Conservation (phyloP, 805 yeast genomes). For the Pichia gijzeniarum region DNA sequence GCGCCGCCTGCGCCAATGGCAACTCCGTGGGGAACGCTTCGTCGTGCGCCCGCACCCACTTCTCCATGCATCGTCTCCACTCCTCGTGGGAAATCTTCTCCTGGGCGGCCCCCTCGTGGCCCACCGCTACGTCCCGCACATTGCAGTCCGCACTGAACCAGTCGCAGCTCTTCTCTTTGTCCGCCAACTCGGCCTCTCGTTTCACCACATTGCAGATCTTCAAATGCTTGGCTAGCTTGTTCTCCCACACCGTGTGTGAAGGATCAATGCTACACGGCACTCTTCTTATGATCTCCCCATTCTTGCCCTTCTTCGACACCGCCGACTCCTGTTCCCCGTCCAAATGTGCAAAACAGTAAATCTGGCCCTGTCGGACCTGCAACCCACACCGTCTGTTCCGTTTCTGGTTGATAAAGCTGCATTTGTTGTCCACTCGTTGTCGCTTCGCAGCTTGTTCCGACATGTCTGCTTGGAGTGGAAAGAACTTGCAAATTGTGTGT, state of each 20-base stretch:
- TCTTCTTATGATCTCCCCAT: slow-evolving; percentile 33
- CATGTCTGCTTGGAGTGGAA: background rate
- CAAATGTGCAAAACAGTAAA: slow-evolving; percentile 59
- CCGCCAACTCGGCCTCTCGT: slow-evolving; percentile 28
- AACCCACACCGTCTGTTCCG: slow-evolving; percentile 56
- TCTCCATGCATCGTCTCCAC: slow-evolving; percentile 19
- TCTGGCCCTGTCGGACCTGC: slow-evolving; percentile 44
- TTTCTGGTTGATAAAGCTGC: slow-evolving; percentile 43
- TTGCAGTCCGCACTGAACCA: slow-evolving; percentile 53
- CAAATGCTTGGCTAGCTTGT: slow-evolving; percentile 49
- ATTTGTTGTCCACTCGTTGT: slow-evolving; percentile 21
- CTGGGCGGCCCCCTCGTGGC: background rate
- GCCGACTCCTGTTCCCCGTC: slow-evolving; percentile 10
- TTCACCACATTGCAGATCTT: slow-evolving; percentile 50
- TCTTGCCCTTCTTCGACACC: slow-evolving; percentile 17
- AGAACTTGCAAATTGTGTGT: too few species aligned
- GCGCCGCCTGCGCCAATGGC: slow-evolving; percentile 18
- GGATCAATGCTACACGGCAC: slow-evolving; percentile 75
- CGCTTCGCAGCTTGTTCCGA: background rate
- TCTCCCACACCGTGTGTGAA: slow-evolving; percentile 64
- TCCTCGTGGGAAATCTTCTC: slow-evolving; percentile 17
- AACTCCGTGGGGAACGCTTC: slow-evolving; percentile 10
- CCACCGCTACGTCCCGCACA: slow-evolving; percentile 16
- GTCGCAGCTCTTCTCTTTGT: slow-evolving; percentile 19
- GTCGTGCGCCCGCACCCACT: slow-evolving; percentile 13